Evolutionary conservation across 2,329 filamentous ascomycete genomes (phyloP), one percentile per base, ranked within the genome.

Genomic region (Claviceps pazoutovae): DNA sequence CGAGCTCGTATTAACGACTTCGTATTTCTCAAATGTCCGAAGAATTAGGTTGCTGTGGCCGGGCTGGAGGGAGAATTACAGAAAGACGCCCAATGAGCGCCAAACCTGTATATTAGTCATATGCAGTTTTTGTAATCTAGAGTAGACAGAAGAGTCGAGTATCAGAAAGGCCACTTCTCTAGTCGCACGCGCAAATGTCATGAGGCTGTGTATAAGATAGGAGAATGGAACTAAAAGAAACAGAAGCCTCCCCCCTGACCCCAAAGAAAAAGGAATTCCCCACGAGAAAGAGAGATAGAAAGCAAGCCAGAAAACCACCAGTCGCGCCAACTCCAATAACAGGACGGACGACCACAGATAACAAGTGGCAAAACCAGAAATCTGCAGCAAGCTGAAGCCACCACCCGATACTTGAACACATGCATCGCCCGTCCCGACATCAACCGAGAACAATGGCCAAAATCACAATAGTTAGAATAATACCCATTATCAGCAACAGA

Each of bases 381-480:
- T 7, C 37, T 17, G 19, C 19, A 30, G 3, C n/a, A 43, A 42
- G 30, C 9, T 17, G 16, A 44, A 23, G 21, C 42, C 21, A 23
- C 5, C 42, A 26, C 42, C n/a, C 13, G 41, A 21, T 13, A 43
- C n/a, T 43, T 42, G 9, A 9, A 41, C 4, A 21, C 39, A 42
- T 34, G 19, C 14, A 42, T 8, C 17, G 17, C 39, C 8, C n/a
- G 5, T 6, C 14, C 11, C 30, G 13, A 14, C 46, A 26, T 72
- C 62, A 94, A 53, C 86, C 85, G 60, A 95, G 65, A 49, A 89
- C 82, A 50, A 91, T 86, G 14, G 93, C 94, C 59, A 98, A 71
- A 54, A 98, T 75, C 45, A 98, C 83, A 59, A 98, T 88, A 3
- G 88, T 85, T 61, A 97, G 68, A 54, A 98, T 93, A 47, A 98